A percentile compares a stretch with the other conserved stretches of the same genome.
Conservation (phyloP, 495 filamentous ascomycete genomes). For the Penicillium soppii region DNA sequence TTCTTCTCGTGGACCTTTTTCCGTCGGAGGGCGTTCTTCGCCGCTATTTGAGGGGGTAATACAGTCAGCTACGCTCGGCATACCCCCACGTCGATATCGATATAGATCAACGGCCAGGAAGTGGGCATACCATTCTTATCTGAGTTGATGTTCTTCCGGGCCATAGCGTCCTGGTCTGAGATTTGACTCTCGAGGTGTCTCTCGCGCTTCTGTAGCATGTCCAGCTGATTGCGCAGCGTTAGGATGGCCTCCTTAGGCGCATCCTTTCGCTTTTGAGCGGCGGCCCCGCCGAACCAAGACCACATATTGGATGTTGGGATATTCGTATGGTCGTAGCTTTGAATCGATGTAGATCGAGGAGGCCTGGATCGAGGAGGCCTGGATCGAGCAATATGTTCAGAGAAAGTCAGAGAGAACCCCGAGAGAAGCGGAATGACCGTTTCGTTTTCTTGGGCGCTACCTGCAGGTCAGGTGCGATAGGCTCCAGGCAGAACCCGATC, state of each 20-base stretch:
- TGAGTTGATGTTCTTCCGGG: slow-evolving; percentile 82
- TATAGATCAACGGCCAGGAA: neutral
- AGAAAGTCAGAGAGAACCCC: slow-evolving; percentile 14
- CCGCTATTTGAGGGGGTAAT: slow-evolving; percentile 53
- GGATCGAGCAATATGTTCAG: neutral
- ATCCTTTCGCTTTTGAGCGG: slow-evolving; percentile 82
- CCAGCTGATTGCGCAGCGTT: slow-evolving; percentile 79
- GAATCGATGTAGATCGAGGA: neutral
- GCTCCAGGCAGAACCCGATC: slow-evolving; percentile 19
- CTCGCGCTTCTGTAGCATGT: slow-evolving; percentile 97
- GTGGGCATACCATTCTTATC: slow-evolving; percentile 79
- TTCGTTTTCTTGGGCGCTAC: slow-evolving; percentile 5
- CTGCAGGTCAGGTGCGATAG: slow-evolving; percentile 23
- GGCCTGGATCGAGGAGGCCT: neutral
- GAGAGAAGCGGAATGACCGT: slow-evolving; percentile 6
- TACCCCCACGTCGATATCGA: neutral
- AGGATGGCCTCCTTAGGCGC: slow-evolving; percentile 97
- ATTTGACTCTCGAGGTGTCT: slow-evolving; percentile 87
- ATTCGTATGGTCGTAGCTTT: neutral
- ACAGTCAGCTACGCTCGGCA: slow-evolving; percentile 7
- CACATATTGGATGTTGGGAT: slow-evolving; percentile 52
- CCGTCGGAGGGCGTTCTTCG: slow-evolving; percentile 85
- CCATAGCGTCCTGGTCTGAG: slow-evolving; percentile 86
- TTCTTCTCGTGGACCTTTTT: slow-evolving; percentile 94
- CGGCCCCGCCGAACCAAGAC: slow-evolving; percentile 83